phyloP scores from a whole-genome alignment of 768 basidiomycete genomes.

The Termitomyces heimii region DNA sequence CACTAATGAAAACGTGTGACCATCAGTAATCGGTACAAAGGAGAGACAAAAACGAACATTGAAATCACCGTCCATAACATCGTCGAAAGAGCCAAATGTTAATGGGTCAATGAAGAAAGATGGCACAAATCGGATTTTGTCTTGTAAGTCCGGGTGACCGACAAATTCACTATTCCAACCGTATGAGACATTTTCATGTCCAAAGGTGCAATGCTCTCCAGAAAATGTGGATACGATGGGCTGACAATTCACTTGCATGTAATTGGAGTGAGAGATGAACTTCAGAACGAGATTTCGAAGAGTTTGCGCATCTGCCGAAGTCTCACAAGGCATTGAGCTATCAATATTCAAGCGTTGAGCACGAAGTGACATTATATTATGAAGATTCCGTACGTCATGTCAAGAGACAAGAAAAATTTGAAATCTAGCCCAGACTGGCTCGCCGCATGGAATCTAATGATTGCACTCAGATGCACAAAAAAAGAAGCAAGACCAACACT shows the following conservation, averaged over 20 bases:
- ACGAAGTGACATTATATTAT: neutral
- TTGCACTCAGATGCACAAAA: neutral
- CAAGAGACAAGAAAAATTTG: slow-evolving; percentile 73
- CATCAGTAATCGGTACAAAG: slow-evolving; percentile 9
- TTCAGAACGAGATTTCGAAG: slow-evolving; percentile 50
- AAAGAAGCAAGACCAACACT: neutral
- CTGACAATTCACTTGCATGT: slow-evolving; percentile 37
- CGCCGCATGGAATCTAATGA: slow-evolving; percentile 49
- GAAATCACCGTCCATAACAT: slow-evolving; percentile 53
- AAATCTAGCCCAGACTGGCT: slow-evolving; percentile 46
- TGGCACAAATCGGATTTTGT: slow-evolving; percentile 58
- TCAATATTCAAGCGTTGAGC: neutral
- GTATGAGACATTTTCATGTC: slow-evolving; percentile 38
- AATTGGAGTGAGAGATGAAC: slow-evolving; percentile 53
- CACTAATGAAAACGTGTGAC: slow-evolving; percentile 36
- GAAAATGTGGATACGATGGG: slow-evolving; percentile 68
- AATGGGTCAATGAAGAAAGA: slow-evolving; percentile 61
- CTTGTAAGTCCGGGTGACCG: slow-evolving; percentile 37
- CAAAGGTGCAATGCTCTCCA: slow-evolving; percentile 66
- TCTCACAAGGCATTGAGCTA: slow-evolving; percentile 51
- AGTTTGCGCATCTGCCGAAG: slow-evolving; percentile 37
- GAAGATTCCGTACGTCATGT: slow-evolving; percentile 55
- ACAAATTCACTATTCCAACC: slow-evolving; percentile 58
- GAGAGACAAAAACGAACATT: slow-evolving; percentile 33
- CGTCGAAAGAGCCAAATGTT: slow-evolving; percentile 36